phyloP scores from a whole-genome alignment of 2,329 filamentous ascomycete genomes.

The Teratosphaeria viscida region DNA sequence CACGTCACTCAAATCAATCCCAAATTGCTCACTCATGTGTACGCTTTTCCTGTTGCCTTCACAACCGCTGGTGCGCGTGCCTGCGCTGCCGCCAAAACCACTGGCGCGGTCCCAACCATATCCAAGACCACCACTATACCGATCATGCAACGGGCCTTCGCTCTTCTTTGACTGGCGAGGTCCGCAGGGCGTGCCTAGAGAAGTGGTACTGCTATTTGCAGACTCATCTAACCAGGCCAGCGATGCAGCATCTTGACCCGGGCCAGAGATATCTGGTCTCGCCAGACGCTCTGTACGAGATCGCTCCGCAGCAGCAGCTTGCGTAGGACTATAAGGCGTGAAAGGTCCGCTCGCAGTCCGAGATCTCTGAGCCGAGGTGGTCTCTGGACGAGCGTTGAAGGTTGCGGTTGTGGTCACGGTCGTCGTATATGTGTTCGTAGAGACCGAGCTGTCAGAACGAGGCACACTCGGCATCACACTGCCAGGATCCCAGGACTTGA shows the following conservation, averaged over 20 bases:
- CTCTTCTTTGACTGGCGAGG: constrained; percentile 1
- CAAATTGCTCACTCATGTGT: constrained; percentile 23
- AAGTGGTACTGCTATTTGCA: constrained; percentile 1
- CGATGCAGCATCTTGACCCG: neutral
- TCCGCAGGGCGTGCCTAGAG: neutral
- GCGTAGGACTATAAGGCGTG: constrained; percentile 14
- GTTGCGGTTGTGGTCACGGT: constrained; percentile 1
- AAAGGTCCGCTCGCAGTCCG: constrained; percentile 12
- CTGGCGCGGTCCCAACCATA: constrained; percentile 27
- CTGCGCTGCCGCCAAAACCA: constrained; percentile 28
- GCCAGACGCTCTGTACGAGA: constrained; percentile 15
- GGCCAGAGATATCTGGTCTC: neutral
- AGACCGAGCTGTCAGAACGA: constrained; percentile 19
- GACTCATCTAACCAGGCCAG: neutral
- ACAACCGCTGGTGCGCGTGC: constrained; percentile 19
- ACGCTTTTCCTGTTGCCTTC: constrained; percentile 24
- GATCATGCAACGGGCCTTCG: constrained; percentile 15
- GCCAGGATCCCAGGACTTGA: constrained; percentile 12
- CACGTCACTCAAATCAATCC: constrained; percentile 31
- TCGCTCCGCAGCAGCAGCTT: constrained; percentile 15
- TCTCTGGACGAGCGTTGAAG: constrained; percentile 3
- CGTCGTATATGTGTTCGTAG: constrained; percentile 6
- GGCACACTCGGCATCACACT: constrained; percentile 9
- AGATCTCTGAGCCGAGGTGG: constrained; percentile 6
- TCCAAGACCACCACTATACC: constrained; percentile 27